A percentile compares a stretch with the other conserved stretches of the same genome.
Evolutionary conservation across 1,139 yeast species (phyloP).

Genomic region (Zygosaccharomyces sapae): DNA sequence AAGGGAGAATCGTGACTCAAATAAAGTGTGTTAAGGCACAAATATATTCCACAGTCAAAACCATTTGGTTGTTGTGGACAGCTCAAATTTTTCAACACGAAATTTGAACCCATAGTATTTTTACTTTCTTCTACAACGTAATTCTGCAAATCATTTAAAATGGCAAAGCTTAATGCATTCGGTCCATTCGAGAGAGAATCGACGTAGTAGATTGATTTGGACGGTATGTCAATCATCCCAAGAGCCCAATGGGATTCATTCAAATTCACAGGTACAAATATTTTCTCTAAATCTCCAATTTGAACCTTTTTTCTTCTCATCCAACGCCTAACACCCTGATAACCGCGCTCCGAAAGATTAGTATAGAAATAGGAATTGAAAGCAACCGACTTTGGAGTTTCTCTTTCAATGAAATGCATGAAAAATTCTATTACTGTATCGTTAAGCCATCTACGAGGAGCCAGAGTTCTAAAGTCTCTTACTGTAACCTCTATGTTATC

Average conservation of each 20-base stretch:
- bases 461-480: constrained; percentile 66
- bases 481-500: constrained; percentile 58
- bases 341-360: constrained; percentile 66
- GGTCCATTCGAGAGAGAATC: constrained; percentile 58
- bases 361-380: constrained; percentile 89
- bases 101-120: constrained; percentile 38
- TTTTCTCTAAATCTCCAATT: constrained; percentile 56
- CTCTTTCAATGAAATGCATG: constrained; percentile 50
- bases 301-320: constrained; percentile 76
- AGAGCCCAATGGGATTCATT: constrained; percentile 90
- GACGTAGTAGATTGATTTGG: constrained; percentile 58
- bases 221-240: constrained; percentile 65
- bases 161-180: constrained; percentile 53
- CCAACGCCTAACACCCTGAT: constrained; percentile 83
- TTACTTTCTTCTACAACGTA: constrained; percentile 60
- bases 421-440: constrained; percentile 87
- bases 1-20: constrained; percentile 48
- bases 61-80: constrained; percentile 91
- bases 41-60: constrained; percentile 91
- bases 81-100: constrained; percentile 39
- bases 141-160: constrained; percentile 50
- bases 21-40: constrained; percentile 72
- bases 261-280: constrained; percentile 81
- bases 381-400: constrained; percentile 45
- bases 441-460: constrained; percentile 78